phyloP scores from a whole-genome alignment of 148 eudicot genomes.

The Polygonum maritimum region DNA sequence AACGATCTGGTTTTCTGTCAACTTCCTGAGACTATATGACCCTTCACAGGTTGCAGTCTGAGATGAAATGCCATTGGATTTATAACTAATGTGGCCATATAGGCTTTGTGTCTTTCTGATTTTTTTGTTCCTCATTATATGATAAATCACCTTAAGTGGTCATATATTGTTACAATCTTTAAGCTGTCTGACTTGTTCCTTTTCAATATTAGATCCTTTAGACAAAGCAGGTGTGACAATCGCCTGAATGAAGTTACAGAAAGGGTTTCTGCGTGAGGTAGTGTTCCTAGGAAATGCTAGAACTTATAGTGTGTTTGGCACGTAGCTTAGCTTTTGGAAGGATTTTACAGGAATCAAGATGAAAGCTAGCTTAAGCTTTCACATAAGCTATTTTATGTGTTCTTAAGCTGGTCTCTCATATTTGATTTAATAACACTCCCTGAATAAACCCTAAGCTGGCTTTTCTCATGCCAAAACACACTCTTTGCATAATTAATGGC shows the following conservation, averaged over 20 bases:
- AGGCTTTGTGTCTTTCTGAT: neutral
- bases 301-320: neutral
- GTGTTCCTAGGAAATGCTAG: constrained; percentile 6
- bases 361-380: neutral
- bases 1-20: neutral
- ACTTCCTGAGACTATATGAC: neutral
- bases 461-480: neutral
- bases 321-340: neutral
- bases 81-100: neutral
- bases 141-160: neutral
- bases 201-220: constrained; percentile 52
- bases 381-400: neutral
- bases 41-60: neutral
- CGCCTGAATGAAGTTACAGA: constrained; percentile 74
- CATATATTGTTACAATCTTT: neutral
- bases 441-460: neutral
- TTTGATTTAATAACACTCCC: neutral
- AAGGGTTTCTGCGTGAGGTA: constrained; percentile 79
- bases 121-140: neutral
- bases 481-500: neutral
- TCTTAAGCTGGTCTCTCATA: neutral
- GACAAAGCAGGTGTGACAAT: constrained; percentile 94
- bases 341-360: neutral
- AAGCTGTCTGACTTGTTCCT: neutral
- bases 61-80: neutral